Base-by-base conservation (phyloP, 2,329 filamentous ascomycete genomes). In the Diaporthe longicolla region DNA sequence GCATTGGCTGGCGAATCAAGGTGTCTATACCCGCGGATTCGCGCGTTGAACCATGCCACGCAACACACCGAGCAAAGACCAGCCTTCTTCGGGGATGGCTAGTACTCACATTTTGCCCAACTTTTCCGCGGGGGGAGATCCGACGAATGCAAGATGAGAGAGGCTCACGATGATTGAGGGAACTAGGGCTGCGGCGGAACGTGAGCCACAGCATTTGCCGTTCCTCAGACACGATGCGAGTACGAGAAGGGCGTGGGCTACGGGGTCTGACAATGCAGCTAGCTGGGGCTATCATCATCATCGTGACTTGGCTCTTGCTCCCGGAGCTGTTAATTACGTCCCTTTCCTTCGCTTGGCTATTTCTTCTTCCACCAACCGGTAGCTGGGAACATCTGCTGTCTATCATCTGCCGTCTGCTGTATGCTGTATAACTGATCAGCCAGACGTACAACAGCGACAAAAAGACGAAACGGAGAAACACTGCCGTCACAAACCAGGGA, bases 111-210 rank as follows among this genome's bases (percentile, higher is more conserved):
- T n/a, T 40, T 26, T 29, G 11, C 24, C 17, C 29, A 52, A 21
- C 19, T 13, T 66, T 9, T 21, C 32, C 45, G 45, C 43, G 21
- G 63, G 19, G 29, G 52, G n/a, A 17, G 29, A 52, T 43, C 63
- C 45, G 45, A 29, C 63, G 24, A 29, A 15, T 19, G 45, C 45
- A 24, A 37, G n/a, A 37, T 26, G 13, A 40, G 10, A 21, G 19
- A 52, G 29, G 45, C 63, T 37, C 45, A 66, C 63, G 45, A 66
- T 66, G 48, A 6, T 26, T 52, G 45, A 52, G 48, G 63, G 63
- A 52, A 37, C 45, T 54, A 52, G 63, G 45, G 63, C 32, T 52
- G 63, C 29, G 32, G 35, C 63, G 61, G 29, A 50, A 65, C 43
- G 43, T 19, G 26, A 50, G 26, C 26, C 58, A 19, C 17, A 24